These are phyloP conservation scores for Amanita pallidorosea DNA, from an alignment of 768 basidiomycete genomes.

Conservation along the genomic window DNA sequence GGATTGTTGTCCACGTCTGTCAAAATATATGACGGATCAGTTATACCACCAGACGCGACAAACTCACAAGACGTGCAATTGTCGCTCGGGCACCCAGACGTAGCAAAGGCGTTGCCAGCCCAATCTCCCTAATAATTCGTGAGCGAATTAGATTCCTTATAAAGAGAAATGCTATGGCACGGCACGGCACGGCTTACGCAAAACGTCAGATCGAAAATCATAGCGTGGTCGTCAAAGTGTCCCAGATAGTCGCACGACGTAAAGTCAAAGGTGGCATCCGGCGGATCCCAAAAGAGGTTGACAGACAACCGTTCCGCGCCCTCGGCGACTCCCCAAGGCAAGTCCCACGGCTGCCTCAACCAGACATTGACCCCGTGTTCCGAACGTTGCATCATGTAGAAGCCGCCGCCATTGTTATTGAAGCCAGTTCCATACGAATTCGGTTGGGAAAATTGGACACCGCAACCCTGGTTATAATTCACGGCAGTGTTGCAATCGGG, in stretches of 20 bases:
- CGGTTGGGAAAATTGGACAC: conserved; percentile 27
- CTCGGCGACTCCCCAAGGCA: conserved; percentile 20
- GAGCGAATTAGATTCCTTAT: background rate
- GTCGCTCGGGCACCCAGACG: conserved; percentile 27
- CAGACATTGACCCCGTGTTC: conserved; percentile 42
- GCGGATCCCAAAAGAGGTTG: conserved; percentile 27
- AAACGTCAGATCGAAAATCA: conserved; percentile 52
- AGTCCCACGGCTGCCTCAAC: conserved; percentile 45
- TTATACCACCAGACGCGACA: no score
- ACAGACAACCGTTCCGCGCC: conserved; percentile 1
- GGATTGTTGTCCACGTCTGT: conserved; percentile 54
- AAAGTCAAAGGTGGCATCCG: conserved; percentile 38
- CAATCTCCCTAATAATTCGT: conserved; percentile 31
- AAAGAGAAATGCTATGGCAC: no score
- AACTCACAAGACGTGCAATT: conserved; percentile 37
- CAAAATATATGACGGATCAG: background rate
- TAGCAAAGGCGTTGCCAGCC: conserved; percentile 33
- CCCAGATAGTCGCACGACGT: conserved; percentile 36
- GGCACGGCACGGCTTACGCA: conserved; percentile 32
- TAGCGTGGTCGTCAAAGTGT: conserved; percentile 40
- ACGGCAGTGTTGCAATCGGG: conserved; percentile 36
- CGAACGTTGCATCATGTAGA: conserved; percentile 41
- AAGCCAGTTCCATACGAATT: conserved; percentile 37
- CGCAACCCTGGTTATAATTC: conserved; percentile 55
- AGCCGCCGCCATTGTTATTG: conserved; percentile 48